A percentile compares a stretch with the other conserved stretches of the same genome.
These are phyloP conservation scores for Sphagnum magellanicum DNA, from an alignment of 228 moss, liverwort and hornwort genomes.

Conservation along the genomic window DNA sequence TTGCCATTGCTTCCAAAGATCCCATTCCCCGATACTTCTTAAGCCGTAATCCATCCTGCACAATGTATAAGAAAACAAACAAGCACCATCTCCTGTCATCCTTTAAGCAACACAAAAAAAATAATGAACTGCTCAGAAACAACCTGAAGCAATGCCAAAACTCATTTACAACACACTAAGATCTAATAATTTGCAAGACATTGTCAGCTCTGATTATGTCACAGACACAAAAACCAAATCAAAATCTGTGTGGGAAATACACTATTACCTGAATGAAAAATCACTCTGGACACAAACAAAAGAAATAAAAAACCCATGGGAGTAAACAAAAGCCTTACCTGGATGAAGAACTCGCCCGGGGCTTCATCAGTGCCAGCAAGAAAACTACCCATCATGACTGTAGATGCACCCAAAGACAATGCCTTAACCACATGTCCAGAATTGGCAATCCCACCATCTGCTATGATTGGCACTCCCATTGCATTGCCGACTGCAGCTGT, in stretches of 20 bases:
- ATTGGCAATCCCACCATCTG: constrained; percentile 89
- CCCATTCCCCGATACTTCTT: constrained; percentile 93
- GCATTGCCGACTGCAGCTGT: constrained; percentile 25
- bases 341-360: constrained; percentile 68
- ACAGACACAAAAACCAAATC: too few relatives aligned
- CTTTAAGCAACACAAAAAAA: neutral
- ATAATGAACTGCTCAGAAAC: too few relatives aligned
- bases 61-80: neutral
- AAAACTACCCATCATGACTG: constrained; percentile 97
- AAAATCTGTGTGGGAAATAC: too few relatives aligned
- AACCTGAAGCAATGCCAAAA: too few relatives aligned
- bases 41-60: constrained; percentile 60
- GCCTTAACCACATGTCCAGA: constrained; percentile 96
- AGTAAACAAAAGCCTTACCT: constrained; percentile 23
- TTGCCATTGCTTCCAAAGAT: constrained; percentile 82
- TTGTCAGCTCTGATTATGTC: too few relatives aligned
- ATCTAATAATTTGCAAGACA: too few relatives aligned
- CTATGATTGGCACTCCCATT: constrained; percentile 62
- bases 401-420: constrained; percentile 71
- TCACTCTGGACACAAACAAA: too few relatives aligned
- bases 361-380: constrained; percentile 93
- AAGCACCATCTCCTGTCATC: too few relatives aligned
- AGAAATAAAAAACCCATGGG: too few relatives aligned
- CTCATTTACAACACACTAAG: too few relatives aligned
- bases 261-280: too few relatives aligned